Conservation (phyloP, 2,329 filamentous ascomycete genomes). For the Epichloe typhina region DNA sequence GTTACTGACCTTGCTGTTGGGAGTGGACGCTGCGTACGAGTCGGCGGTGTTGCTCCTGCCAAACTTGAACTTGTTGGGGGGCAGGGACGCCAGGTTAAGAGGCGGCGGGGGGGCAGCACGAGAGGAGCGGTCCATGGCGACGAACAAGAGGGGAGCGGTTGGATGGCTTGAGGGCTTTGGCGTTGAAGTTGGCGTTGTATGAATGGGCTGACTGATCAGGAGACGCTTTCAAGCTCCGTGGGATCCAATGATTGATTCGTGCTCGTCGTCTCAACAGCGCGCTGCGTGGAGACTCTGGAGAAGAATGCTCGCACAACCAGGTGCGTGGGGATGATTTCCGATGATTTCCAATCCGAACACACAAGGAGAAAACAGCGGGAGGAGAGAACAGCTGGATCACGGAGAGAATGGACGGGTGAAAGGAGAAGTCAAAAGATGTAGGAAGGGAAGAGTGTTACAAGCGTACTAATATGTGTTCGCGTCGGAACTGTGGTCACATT, state of each 20-base stretch:
- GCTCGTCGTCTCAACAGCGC: background rate
- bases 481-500: background rate
- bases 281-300: background rate
- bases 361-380: too few species aligned
- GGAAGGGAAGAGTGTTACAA: too few species aligned
- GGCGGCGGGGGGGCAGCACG: slow-evolving; percentile 7
- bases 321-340: background rate
- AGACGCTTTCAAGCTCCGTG: too few species aligned
- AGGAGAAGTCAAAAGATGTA: too few species aligned
- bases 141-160: background rate
- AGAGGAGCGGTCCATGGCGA: slow-evolving; percentile 4
- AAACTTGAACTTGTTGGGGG: slow-evolving; percentile 10
- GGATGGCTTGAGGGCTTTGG: background rate
- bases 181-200: background rate
- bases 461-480: too few species aligned
- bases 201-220: too few species aligned
- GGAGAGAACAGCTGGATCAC: too few species aligned
- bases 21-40: slow-evolving; percentile 10
- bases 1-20: slow-evolving; percentile 13
- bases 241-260: too few species aligned
- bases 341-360: too few species aligned
- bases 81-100: slow-evolving; percentile 5
- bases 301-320: background rate
- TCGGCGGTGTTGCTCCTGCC: slow-evolving; percentile 11
- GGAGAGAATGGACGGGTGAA: background rate